Percentiles rank a stretch among this genome's conserved stretches.
These are phyloP conservation scores for Neofusicoccum sp. DNA, from an alignment of 2,329 filamentous ascomycete species.

Conservation along the genomic window DNA sequence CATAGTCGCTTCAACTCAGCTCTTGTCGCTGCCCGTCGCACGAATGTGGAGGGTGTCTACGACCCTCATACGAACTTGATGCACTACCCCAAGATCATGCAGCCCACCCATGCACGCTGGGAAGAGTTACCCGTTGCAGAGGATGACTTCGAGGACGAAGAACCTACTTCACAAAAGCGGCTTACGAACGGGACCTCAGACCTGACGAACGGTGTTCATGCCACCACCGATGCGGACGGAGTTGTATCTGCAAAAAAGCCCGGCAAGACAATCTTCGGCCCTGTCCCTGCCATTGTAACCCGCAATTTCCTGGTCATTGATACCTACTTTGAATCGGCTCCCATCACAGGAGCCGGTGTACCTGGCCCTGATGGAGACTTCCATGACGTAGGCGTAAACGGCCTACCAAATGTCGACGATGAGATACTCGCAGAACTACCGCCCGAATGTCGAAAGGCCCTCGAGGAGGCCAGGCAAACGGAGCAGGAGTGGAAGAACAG, in stretches of 20 bases:
- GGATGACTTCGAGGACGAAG: conserved; percentile 24
- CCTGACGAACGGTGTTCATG: conserved; percentile 34
- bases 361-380: conserved; percentile 57
- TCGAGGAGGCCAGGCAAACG: conserved; percentile 63
- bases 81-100: conserved; percentile 83
- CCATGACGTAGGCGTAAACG: conserved; percentile 50
- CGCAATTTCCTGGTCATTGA: conserved; percentile 64
- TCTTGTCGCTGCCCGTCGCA: conserved; percentile 65
- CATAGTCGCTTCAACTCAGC: conserved; percentile 77
- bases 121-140: conserved; percentile 61
- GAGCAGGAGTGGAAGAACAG: conserved; percentile 71
- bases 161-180: conserved; percentile 8
- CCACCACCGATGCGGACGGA: conserved; percentile 10
- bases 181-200: conserved; percentile 33
- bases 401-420: conserved; percentile 62
- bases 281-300: conserved; percentile 57
- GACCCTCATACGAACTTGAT: conserved; percentile 92
- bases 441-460: conserved; percentile 68
- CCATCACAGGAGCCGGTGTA: conserved; percentile 56
- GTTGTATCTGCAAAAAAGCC: conserved; percentile 14
- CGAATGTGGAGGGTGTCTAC: conserved; percentile 75
- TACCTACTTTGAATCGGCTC: conserved; percentile 57
- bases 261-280: conserved; percentile 46
- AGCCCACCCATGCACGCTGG: conserved; percentile 83
- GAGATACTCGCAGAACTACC: conserved; percentile 67